phyloP scores from a whole-genome alignment of 2,329 filamentous ascomycete genomes.

The Aspergillus clavatus region DNA sequence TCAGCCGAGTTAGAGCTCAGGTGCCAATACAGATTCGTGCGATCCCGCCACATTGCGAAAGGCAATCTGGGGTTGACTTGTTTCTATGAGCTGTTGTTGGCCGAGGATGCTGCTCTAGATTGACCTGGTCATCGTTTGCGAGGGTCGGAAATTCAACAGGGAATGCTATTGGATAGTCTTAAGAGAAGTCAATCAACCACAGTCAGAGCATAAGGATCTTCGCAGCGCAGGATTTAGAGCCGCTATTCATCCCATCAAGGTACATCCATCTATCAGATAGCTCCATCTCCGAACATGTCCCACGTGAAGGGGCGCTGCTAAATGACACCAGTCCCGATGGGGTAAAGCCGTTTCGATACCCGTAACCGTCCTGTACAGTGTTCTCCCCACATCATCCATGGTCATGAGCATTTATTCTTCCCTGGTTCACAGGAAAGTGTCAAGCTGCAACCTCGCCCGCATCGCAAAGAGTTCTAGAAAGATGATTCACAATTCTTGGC shows the following conservation, averaged over 20 bases:
- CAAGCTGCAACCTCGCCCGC: too few relatives aligned
- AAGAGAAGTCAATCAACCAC: background rate
- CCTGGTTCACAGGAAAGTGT: background rate
- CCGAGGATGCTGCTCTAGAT: conserved; percentile 12
- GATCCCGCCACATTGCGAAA: conserved; percentile 94
- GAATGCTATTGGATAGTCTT: background rate
- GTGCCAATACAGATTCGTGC: conserved; percentile 79
- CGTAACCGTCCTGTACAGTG: conserved; percentile 7
- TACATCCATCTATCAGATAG: conserved; percentile 7
- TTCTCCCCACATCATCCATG: conserved; percentile 4
- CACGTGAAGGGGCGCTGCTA: conserved; percentile 16
- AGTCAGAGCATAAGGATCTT: background rate
- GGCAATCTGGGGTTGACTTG: conserved; percentile 27
- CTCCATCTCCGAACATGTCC: conserved; percentile 11
- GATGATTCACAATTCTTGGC: too few relatives aligned
- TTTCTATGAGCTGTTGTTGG: conserved; percentile 16
- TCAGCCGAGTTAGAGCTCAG: background rate
- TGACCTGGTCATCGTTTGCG: conserved; percentile 13
- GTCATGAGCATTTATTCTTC: background rate
- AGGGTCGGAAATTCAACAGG: background rate
- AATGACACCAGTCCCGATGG: conserved; percentile 12
- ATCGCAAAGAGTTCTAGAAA: too few relatives aligned
- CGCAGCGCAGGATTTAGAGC: background rate
- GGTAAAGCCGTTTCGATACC: conserved; percentile 7
- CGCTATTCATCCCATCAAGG: background rate